Evolutionary conservation across 805 yeast genomes (phyloP).

Genomic region (Ogataea siamensis): DNA sequence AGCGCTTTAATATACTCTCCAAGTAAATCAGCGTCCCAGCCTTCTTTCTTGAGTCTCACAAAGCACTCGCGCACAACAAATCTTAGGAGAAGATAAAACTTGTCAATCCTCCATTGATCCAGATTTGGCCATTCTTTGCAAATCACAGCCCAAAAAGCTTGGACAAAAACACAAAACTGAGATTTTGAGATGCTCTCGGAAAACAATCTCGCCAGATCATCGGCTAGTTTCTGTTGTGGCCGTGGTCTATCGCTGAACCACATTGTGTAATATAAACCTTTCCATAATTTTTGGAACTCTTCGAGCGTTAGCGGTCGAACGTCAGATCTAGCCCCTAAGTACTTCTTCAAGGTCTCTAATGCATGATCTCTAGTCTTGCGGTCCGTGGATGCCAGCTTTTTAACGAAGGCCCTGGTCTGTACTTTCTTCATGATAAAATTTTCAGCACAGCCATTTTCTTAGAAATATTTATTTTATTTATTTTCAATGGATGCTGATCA

Average conservation of each 20-base stretch:
- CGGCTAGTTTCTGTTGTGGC: slow-evolving; percentile 85
- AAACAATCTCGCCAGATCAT: slow-evolving; percentile 58
- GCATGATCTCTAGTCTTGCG: slow-evolving; percentile 75
- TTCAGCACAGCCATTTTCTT: slow-evolving; percentile 11
- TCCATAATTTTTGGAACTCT: slow-evolving; percentile 86
- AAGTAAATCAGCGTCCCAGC: slow-evolving; percentile 55
- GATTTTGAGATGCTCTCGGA: slow-evolving; percentile 41
- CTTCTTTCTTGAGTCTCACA: slow-evolving; percentile 47
- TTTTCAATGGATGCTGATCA: slow-evolving; percentile 13
- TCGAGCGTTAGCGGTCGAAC: slow-evolving; percentile 42
- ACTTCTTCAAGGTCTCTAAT: slow-evolving; percentile 58
- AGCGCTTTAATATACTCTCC: slow-evolving; percentile 41
- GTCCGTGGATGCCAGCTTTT: slow-evolving; percentile 80
- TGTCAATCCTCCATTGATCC: slow-evolving; percentile 86
- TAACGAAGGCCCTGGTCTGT: slow-evolving; percentile 58
- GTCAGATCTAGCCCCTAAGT: slow-evolving; percentile 46
- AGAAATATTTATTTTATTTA: background rate
- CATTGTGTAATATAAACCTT: slow-evolving; percentile 92
- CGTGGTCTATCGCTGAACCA: slow-evolving; percentile 95
- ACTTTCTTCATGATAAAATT: slow-evolving; percentile 18
- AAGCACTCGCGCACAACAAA: slow-evolving; percentile 67
- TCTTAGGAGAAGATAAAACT: slow-evolving; percentile 78
- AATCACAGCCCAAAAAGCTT: slow-evolving; percentile 80
- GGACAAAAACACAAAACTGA: slow-evolving; percentile 51
- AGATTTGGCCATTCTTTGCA: slow-evolving; percentile 78